Conservation (phyloP, 1,284 basidiomycete genomes). For the Ustilago bromivora region DNA sequence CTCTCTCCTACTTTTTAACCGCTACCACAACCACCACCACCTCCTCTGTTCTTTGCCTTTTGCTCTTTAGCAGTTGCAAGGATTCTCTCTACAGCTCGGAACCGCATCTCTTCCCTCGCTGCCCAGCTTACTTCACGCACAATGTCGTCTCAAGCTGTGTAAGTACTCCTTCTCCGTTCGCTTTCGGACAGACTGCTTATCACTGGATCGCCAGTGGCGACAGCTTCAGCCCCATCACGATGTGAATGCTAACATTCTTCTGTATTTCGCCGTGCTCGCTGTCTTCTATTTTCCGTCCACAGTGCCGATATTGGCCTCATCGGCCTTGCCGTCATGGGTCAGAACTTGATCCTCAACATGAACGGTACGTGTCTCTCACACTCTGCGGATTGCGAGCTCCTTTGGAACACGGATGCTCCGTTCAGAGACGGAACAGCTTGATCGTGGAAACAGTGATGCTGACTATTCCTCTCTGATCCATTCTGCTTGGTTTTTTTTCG, state of each 20-base stretch:
- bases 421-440: background rate
- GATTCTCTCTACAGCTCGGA: slow-evolving; percentile 41
- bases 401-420: background rate
- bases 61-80: slow-evolving; percentile 40
- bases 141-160: slow-evolving; percentile 59
- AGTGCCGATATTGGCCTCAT: slow-evolving; percentile 69
- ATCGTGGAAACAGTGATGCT: slow-evolving; percentile 1
- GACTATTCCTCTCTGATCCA: slow-evolving; percentile 4
- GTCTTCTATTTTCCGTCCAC: slow-evolving; percentile 1
- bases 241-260: slow-evolving; percentile 12
- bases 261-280: background rate
- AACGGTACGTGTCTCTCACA: slow-evolving; percentile 57
- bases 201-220: background rate
- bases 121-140: slow-evolving; percentile 41
- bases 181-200: background rate
- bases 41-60: slow-evolving; percentile 23
- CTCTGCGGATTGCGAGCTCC: background rate
- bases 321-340: slow-evolving; percentile 70
- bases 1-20: slow-evolving; percentile 17
- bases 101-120: slow-evolving; percentile 43
- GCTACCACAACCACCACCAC: no score
- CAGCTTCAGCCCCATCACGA: background rate
- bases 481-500: background rate
- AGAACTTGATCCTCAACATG: slow-evolving; percentile 70
- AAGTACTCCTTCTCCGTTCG: slow-evolving; percentile 26